Evolutionary conservation across 805 yeast genomes (phyloP).

Genomic region (Brettanomyces bruxellensis): DNA sequence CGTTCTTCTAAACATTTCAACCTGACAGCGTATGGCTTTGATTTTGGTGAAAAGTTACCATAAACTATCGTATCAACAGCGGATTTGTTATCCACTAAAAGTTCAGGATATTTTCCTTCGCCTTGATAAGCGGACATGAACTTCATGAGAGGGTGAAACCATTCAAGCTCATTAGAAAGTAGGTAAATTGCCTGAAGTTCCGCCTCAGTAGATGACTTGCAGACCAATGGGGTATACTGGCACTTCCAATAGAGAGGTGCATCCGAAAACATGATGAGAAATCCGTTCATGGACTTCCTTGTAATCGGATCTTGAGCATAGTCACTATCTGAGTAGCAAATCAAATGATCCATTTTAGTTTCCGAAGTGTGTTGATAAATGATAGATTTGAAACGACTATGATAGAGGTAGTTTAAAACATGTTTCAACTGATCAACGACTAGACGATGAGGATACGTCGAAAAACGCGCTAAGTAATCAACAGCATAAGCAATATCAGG

Average conservation of each 20-base stretch:
- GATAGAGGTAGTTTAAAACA: neutral
- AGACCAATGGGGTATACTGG: too few relatives aligned
- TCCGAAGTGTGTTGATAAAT: neutral
- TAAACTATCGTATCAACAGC: neutral
- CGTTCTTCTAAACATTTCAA: neutral
- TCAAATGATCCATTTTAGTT: neutral
- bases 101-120: neutral
- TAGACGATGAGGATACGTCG: neutral
- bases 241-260: neutral
- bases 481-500: too few relatives aligned
- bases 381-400: neutral
- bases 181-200: too few relatives aligned
- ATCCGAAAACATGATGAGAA: neutral
- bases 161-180: neutral
- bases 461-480: too few relatives aligned
- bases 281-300: neutral
- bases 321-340: neutral
- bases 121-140: neutral
- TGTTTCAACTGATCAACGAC: neutral
- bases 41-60: neutral
- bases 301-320: neutral
- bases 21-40: neutral
- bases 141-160: neutral
- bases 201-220: too few relatives aligned
- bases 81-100: neutral